Percentiles rank a stretch among this genome's conserved stretches.
phyloP scores from a whole-genome alignment of 2,329 filamentous ascomycete species.

The Akanthomyces muscarius region DNA sequence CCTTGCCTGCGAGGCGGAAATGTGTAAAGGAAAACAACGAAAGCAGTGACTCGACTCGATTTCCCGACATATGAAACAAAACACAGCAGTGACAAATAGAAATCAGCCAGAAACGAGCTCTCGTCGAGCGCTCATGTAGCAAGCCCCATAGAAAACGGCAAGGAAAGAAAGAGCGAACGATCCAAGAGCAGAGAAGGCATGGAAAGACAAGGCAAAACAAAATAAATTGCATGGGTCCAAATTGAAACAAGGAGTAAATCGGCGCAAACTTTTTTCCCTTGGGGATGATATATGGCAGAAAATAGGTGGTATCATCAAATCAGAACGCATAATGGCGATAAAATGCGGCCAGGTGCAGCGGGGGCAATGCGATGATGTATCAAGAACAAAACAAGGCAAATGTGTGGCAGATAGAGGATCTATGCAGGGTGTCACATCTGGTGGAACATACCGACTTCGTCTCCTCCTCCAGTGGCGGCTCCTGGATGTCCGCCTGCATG shows the following conservation, averaged over 20 bases:
- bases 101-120: slow-evolving; percentile 9
- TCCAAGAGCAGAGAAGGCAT: neutral
- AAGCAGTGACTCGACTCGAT: slow-evolving; percentile 9
- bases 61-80: slow-evolving; percentile 11
- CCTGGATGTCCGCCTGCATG: slow-evolving; percentile 28
- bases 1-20: slow-evolving; percentile 11
- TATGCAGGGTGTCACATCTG: slow-evolving; percentile 65
- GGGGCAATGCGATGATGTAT: slow-evolving; percentile 17
- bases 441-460: slow-evolving; percentile 98
- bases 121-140: neutral
- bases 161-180: neutral
- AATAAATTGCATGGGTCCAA: slow-evolving; percentile 25
- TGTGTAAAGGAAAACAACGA: slow-evolving; percentile 7
- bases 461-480: slow-evolving; percentile 59
- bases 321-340: slow-evolving; percentile 17
- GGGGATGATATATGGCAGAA: slow-evolving; percentile 23
- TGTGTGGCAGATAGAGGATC: slow-evolving; percentile 36
- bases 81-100: slow-evolving; percentile 1
- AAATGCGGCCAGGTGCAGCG: slow-evolving; percentile 11
- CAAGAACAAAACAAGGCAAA: slow-evolving; percentile 24
- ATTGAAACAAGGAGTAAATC: neutral
- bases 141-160: neutral
- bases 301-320: slow-evolving; percentile 19
- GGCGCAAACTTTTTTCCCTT: slow-evolving; percentile 17
- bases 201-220: neutral